Evolutionary conservation across 345 rosid species (phyloP), one percentile per base, ranked within the genome.

Genomic region (Raphanus raphanistrum): DNA sequence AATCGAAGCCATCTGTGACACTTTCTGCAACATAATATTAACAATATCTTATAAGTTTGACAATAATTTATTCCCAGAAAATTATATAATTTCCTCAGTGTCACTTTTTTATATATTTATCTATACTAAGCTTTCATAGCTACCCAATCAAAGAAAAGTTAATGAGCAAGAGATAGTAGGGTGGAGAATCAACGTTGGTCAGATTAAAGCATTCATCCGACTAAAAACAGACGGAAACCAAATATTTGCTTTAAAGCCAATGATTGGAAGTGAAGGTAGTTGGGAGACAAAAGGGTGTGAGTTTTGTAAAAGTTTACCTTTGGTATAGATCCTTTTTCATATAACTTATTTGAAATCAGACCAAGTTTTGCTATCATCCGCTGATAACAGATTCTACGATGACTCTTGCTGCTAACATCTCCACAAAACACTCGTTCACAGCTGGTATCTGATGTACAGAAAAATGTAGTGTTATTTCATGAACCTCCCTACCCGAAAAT

Each of bases 191-290:
- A 63, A 88, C 84, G 69, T 85, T 86, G 15, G 80, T 84, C 43
- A 90, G 72, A 35, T 89, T 89, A 63, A 86, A 85, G 63, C 89
- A 89, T 75, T 86, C 92, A 70, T 90, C 90, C 82, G 81, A 79
- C 93, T 90, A 81, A 70, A 25, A 26, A 71, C 55, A 55, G 35
- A 71, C 43, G 25, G 43, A 59, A 67, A 60, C 35, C 35, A 21
- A 66, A 5, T 16, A 61, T 66, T 66, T 58, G 3, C 16, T 32
- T 32, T 25, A 66, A 7, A 48, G 57, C 29, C 38, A n/a, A 64
- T 65, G 55, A 12, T 57, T 72, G 21, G 26, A 8, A 5, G 45
- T 3, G 3, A 15, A 60, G 4, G 1, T 61, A 31, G 0, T 8
- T 52, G 0, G 28, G 4, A 57, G 63, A 15, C 45, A 2, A 38